Base-by-base conservation (phyloP, 108 stramenopile genomes). In the Discostella stelligeroides region DNA sequence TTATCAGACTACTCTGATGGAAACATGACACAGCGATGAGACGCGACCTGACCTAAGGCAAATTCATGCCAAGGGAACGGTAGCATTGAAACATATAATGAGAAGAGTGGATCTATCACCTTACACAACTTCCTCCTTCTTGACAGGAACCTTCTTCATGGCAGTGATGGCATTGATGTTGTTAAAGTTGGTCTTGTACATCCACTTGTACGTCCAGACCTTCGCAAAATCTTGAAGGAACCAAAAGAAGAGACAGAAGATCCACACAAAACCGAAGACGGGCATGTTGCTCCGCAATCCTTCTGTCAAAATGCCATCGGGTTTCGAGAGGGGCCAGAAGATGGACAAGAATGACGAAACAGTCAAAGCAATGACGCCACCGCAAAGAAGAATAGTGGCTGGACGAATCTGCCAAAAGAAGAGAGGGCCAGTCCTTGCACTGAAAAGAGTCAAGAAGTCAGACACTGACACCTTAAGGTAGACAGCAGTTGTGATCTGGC, bases 381-480 rank as follows among this genome's bases (percentile, higher is more conserved):
- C 78, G 11, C 57, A 4, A 15, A 81, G 29, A 11, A 84, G 71
- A 59, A 81, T 63, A 25, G 60, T 41, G 24, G 75, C 83, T n/a
- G 83, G 79, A 39, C 20, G 61, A 23, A 79, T 54, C 40, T 81
- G 60, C 73, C 68, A 84, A 42, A 84, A 80, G 48, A 77, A 77
- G 12, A 30, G 34, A 8, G 51, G 39, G 18, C 76, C 76, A 3
- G 83, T 81, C 20, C 79, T 70, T n/a, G 79, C 79, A 60, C 75
- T 77, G 71, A 84, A 84, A 0, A 84, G 80, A 0, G 83, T 84
- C 42, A 84, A 54, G 49, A 84, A 80, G 41, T 84, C 83, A 4
- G 83, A 84, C 15, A 84, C 83, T 15, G 83, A 84, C 9, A 84
- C 70, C 63, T 84, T 84, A 66, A 84, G 75, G 63, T 84, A 84